These are phyloP conservation scores for Naganishia antarctica DNA, from an alignment of 768 basidiomycete genomes.

Conservation along the genomic window DNA sequence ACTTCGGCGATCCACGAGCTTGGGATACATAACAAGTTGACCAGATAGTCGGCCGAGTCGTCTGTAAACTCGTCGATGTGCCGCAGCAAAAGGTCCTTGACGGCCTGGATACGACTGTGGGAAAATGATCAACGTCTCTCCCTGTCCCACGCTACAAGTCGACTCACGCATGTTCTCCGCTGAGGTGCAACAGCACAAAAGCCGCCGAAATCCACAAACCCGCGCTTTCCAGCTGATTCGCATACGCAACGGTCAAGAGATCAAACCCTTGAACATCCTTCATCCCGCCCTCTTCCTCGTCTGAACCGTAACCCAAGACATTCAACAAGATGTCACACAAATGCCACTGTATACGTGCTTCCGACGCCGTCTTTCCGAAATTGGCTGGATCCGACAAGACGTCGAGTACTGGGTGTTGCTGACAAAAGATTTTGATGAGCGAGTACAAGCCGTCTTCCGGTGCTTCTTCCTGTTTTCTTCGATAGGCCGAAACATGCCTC, in stretches of 20 bases:
- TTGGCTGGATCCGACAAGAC: conserved; percentile 64
- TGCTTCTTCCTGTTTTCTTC: conserved; percentile 1
- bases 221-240: conserved; percentile 72
- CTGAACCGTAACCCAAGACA: conserved; percentile 75
- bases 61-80: conserved; percentile 38
- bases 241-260: conserved; percentile 74
- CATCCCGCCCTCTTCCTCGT: conserved; percentile 73
- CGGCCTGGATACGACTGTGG: conserved; percentile 69
- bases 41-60: conserved; percentile 43
- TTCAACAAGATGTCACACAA: conserved; percentile 80
- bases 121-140: not conserved
- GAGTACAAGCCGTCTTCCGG: conserved; percentile 69
- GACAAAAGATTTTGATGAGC: conserved; percentile 69
- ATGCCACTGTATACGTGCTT: conserved; percentile 85
- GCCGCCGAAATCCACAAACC: conserved; percentile 78
- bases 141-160: not conserved
- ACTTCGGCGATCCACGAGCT: conserved; percentile 83
- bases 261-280: conserved; percentile 62
- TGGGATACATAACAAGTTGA: conserved; percentile 75
- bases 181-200: conserved; percentile 84
- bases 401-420: conserved; percentile 67
- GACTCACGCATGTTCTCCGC: conserved; percentile 69
- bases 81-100: conserved; percentile 73
- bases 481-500: conserved; percentile 39
- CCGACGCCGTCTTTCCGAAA: conserved; percentile 68